Conservation (phyloP, 768 basidiomycete species). For the Mycena olivaceomarginata region DNA sequence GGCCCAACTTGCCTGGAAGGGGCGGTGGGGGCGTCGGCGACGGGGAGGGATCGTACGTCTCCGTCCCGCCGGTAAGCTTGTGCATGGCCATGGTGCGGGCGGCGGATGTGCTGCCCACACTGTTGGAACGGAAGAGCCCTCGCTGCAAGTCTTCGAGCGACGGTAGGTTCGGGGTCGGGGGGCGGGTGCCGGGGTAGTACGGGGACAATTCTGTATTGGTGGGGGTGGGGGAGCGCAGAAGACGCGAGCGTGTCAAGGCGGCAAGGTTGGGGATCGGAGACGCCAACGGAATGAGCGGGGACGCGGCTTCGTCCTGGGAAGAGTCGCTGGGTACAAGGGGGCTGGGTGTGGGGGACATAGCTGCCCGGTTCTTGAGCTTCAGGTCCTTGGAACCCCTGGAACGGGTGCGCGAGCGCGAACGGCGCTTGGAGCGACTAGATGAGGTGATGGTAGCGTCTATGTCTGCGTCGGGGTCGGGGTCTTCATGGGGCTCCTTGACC, state of each 20-base stretch:
- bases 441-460: conserved; percentile 62
- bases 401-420: conserved; percentile 86
- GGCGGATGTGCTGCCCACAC: conserved; percentile 87
- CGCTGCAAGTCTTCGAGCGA: conserved; percentile 87
- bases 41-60: conserved; percentile 78
- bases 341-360: conserved; percentile 67
- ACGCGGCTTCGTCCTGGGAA: conserved; percentile 79
- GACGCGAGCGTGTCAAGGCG: conserved; percentile 67
- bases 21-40: conserved; percentile 73
- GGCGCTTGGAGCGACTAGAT: conserved; percentile 74
- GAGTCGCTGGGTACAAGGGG: conserved; percentile 76
- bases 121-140: conserved; percentile 92
- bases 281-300: conserved; percentile 55
- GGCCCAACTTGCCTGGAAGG: conserved; percentile 63
- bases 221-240: conserved; percentile 73
- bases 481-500: conserved; percentile 39
- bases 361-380: conserved; percentile 73
- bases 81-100: conserved; percentile 85
- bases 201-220: conserved; percentile 72
- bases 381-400: conserved; percentile 87
- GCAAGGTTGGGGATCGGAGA: conserved; percentile 75
- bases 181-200: conserved; percentile 80
- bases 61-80: conserved; percentile 88
- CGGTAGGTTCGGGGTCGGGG: conserved; percentile 81
- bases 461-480: conserved; percentile 54